Evolutionary conservation across 2,329 filamentous ascomycete species (phyloP), one percentile per base, ranked within the genome.

Genomic region (Fusarium brachygibbosum): DNA sequence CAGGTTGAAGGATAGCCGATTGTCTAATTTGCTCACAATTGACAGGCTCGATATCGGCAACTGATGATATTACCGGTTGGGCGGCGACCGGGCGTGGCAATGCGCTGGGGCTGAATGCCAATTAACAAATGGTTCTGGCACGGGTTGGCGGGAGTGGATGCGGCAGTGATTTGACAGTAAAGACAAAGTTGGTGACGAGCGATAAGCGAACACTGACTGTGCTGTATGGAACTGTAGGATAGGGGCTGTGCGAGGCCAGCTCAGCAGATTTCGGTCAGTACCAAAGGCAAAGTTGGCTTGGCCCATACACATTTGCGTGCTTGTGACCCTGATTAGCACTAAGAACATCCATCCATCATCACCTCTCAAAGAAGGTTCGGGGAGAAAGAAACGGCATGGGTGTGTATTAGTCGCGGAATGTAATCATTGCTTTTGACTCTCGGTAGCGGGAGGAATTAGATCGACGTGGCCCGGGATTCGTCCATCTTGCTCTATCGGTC

Each of bases 71-170:
- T 53, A 52, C 53, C 55, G 46, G 49, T 31, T 57, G 56, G 25
- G 46, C 48, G 63, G 66, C 58, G 59, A 68, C 34, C 46, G 54
- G 62, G 58, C 61, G 48, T 63, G 56, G 61, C 52, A 67, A 73
- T 74, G 60, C 63, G 53, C 57, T 54, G 66, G 59, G 72, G 72
- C 72, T 74, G 72, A 74, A 68, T 62, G 32, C 25, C 37, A 59
- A 54, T 59, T 21, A 49, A 32, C 61, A 62, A 66, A 66, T 62
- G 54, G 53, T 53, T 63, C 59, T 63, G 49, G 53, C 69, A 71
- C 66, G 66, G 49, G 69, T 51, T 64, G 53, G 51, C 54, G 55
- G 56, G 53, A 68, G 59, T 72, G 68, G 70, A 69, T 63, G 68
- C 62, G 66, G 62, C 56, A 55, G 66, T 58, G 52, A 68, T 42